A percentile compares a stretch with the other conserved stretches of the same genome.
phyloP scores from a whole-genome alignment of 345 rosid species.

The Psidium friedrichsthalianum region DNA sequence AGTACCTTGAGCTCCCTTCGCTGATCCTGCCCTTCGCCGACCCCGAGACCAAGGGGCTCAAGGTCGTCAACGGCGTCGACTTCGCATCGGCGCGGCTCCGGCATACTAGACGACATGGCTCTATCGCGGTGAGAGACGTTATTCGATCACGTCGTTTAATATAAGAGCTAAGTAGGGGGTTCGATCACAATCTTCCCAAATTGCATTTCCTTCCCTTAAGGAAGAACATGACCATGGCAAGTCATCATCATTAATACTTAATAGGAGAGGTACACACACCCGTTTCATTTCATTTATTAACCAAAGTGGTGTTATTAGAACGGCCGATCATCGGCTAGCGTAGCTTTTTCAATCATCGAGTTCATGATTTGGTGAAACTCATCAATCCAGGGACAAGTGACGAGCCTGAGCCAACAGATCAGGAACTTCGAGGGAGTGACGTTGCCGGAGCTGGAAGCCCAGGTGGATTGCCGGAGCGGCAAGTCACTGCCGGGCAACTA shows the following conservation, averaged over 20 bases:
- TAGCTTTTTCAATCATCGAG: background rate
- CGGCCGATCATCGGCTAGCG: background rate
- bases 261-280: no score
- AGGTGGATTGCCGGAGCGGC: conserved; percentile 3
- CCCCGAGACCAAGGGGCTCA: conserved; percentile 30
- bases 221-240: background rate
- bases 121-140: conserved; percentile 11
- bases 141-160: background rate
- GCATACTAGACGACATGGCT: conserved; percentile 48
- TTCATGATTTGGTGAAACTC: background rate
- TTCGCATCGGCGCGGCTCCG: conserved; percentile 57
- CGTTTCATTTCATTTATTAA: no score
- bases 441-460: conserved; percentile 16
- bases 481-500: conserved; percentile 10
- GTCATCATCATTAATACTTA: no score
- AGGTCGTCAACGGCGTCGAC: conserved; percentile 34
- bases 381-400: conserved; percentile 29
- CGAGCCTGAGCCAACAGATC: conserved; percentile 36
- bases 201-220: background rate
- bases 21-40: conserved; percentile 27
- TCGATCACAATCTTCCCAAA: background rate
- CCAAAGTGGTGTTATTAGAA: background rate
- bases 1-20: conserved; percentile 26
- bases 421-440: conserved; percentile 33
- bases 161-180: background rate